Evolutionary conservation across 805 yeast genomes (phyloP).

Genomic region (Martiniozyma abietophila): DNA sequence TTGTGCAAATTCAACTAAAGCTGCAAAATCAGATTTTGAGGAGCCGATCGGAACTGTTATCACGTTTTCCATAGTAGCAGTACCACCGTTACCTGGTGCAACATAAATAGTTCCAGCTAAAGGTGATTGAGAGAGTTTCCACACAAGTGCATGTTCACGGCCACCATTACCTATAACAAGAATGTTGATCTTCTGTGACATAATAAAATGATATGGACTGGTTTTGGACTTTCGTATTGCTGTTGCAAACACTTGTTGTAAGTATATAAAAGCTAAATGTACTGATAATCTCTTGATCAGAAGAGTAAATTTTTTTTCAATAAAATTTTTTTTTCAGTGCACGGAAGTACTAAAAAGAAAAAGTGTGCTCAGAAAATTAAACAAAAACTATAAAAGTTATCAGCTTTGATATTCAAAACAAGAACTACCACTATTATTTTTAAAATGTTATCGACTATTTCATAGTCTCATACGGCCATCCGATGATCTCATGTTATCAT

Average conservation of each 20-base stretch:
- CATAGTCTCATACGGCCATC: too few relatives aligned
- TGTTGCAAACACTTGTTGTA: neutral
- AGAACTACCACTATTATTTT: too few relatives aligned
- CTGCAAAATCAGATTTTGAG: constrained; percentile 55
- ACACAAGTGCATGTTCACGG: constrained; percentile 94
- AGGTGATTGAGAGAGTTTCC: constrained; percentile 79
- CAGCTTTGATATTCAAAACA: too few relatives aligned
- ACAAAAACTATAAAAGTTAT: too few relatives aligned
- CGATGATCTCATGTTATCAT: too few relatives aligned
- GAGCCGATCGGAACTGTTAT: constrained; percentile 63
- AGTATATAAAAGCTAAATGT: neutral
- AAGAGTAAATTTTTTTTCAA: constrained; percentile 1
- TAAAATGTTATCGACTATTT: too few relatives aligned
- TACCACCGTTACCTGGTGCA: constrained; percentile 98
- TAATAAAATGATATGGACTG: constrained; percentile 1
- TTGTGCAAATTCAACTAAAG: constrained; percentile 65
- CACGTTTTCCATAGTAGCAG: constrained; percentile 48
- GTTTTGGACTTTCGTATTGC: neutral
- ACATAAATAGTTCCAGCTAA: constrained; percentile 67
- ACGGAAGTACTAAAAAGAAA: too few relatives aligned
- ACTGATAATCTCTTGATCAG: neutral
- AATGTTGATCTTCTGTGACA: constrained; percentile 36
- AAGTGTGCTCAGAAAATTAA: too few relatives aligned
- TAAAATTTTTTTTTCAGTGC: too few relatives aligned
- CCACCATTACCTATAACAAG: constrained; percentile 96